Percentiles rank a stretch among this genome's conserved stretches.
These are phyloP conservation scores for Miscanthus lutarioriparius DNA, from an alignment of 176 grass and related monocot species.

Conservation along the genomic window DNA sequence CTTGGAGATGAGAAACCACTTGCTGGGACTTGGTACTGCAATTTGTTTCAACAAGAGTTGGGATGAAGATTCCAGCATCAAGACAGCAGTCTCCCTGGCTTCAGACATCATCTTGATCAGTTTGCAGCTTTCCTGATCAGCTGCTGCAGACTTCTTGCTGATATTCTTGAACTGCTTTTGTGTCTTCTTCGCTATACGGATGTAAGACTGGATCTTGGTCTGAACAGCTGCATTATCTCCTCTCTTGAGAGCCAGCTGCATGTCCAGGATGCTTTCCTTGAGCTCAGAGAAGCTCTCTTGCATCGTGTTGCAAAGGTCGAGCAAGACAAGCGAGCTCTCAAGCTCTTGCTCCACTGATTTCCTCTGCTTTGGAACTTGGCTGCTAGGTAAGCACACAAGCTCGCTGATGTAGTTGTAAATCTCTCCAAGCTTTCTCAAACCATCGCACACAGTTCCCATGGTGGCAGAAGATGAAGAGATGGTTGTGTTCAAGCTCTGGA, in stretches of 20 bases:
- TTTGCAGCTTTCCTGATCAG: neutral
- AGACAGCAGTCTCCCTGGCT: conserved; percentile 10
- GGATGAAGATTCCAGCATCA: conserved; percentile 1
- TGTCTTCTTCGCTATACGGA: neutral
- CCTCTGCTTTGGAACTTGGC: conserved; percentile 37
- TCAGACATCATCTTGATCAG: conserved; percentile 3
- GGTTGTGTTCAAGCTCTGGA: neutral
- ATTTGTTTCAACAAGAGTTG: conserved; percentile 1
- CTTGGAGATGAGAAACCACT: no score
- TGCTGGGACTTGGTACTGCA: no score
- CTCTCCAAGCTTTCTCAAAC: conserved; percentile 16
- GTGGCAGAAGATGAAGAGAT: conserved; percentile 4
- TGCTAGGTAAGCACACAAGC: conserved; percentile 39
- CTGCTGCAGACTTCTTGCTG: neutral
- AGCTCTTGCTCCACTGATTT: conserved; percentile 52
- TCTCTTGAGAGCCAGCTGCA: conserved; percentile 35
- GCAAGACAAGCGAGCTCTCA: conserved; percentile 35
- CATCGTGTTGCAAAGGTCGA: conserved; percentile 49
- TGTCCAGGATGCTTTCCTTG: conserved; percentile 31
- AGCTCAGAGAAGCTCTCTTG: conserved; percentile 34
- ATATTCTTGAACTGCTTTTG: conserved; percentile 1
- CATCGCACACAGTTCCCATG: neutral
- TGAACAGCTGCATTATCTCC: conserved; percentile 20
- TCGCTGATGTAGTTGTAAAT: conserved; percentile 37
- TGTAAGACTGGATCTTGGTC: conserved; percentile 14